Evolutionary conservation across 176 grass and related monocot species (phyloP).

Genomic region (Urochloa ruziziensis): DNA sequence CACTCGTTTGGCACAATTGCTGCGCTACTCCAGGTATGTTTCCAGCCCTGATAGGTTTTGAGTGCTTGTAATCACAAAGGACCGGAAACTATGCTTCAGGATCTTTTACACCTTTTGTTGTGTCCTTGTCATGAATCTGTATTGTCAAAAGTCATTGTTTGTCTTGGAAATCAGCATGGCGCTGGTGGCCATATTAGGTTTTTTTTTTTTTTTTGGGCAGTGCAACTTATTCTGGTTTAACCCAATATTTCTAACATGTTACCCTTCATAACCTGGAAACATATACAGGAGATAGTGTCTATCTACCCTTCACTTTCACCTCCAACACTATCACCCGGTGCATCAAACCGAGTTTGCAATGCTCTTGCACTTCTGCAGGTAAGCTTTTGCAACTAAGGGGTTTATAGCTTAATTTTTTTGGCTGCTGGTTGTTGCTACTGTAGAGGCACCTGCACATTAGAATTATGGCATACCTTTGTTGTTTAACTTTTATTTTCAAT

Average conservation of each 20-base stretch:
- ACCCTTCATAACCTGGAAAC: conserved; percentile 21
- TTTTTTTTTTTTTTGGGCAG: conserved; percentile 4
- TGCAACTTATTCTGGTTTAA: not conserved
- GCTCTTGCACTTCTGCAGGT: conserved; percentile 99
- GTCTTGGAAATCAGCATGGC: not conserved
- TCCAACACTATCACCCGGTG: conserved; percentile 73
- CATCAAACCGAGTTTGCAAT: conserved; percentile 97
- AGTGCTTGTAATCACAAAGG: conserved; percentile 16
- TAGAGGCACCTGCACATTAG: not conserved
- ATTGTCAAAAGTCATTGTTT: not conserved
- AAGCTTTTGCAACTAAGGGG: not conserved
- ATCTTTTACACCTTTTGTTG: not conserved
- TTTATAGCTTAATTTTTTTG: not conserved
- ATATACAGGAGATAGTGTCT: conserved; percentile 84
- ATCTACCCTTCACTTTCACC: conserved; percentile 94
- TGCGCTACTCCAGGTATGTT: conserved; percentile 82
- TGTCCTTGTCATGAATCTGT: not conserved
- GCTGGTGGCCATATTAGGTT: not conserved
- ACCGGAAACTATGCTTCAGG: not conserved
- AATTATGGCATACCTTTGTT: not conserved
- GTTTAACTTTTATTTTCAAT: not conserved
- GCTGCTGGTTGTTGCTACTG: not conserved
- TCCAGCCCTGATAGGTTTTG: not conserved
- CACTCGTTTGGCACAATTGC: conserved; percentile 90
- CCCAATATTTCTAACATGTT: conserved; percentile 4